Evolutionary conservation across 176 grass and related monocot genomes (phyloP), one percentile per base, ranked within the genome.

Genomic region (Oryza brachyantha): DNA sequence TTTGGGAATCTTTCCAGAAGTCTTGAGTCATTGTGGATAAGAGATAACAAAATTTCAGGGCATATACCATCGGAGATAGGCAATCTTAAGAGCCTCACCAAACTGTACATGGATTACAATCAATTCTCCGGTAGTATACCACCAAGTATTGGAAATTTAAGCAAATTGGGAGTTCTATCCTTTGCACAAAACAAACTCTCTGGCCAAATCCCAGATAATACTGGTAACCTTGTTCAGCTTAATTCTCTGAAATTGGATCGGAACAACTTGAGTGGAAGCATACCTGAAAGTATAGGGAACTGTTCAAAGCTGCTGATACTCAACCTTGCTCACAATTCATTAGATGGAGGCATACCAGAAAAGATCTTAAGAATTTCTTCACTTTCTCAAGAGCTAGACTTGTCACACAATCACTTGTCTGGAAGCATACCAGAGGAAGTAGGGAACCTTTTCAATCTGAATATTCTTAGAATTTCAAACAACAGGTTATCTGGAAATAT

Each of bases 401-500:
- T 90, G 61, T 96, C 93, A 12, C 16, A 88, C 61, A 96, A 92
- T 59, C 38, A 70, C 13, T 52, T 96, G 7, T 74, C 26, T 13
- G 90, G 85, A 3, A 6, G 4, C 0, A 22, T 97, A 64, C 76
- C 93, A 0, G 17, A 14, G 8, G 93, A 77, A 31, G 43, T 93
- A 6, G 85, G 90, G 5, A 81, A 21, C 14, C 81, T 96, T 14
- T 70, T 77, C 13, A 86, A 82, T 36, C 17, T 86, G 5, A 41
- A 59, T 1, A 29, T 13, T 3, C 24, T 97, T 6, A 40, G 11
- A 2, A 34, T 93, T 4, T 93, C 85, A 41, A 54, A 84, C 28
- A 93, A 97, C 60, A 46, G 4, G 25, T 64, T 93, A 6, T 88
- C 83, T 0, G 68, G 90, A 0, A 48, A 59, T 0, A 85, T 96